Conservation (phyloP, 148 eudicot species). For the Rhododendron henanense region DNA sequence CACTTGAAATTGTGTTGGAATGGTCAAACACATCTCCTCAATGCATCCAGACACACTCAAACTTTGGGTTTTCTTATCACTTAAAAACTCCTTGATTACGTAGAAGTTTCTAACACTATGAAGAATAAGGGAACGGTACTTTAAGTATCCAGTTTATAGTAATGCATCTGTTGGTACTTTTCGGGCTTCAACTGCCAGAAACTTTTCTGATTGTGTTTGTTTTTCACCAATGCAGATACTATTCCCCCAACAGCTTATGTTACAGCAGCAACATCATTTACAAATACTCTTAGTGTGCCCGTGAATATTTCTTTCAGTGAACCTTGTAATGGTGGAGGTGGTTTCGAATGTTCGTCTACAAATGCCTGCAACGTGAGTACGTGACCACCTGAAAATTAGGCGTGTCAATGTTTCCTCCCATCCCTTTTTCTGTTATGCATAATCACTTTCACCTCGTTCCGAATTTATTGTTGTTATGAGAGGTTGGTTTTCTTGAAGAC, state of each 20-base stretch:
- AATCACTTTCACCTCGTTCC: neutral
- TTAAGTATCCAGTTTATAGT: neutral
- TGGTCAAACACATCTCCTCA: neutral
- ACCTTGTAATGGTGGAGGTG: constrained; percentile 75
- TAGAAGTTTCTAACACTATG: neutral
- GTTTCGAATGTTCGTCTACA: constrained; percentile 66
- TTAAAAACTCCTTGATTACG: neutral
- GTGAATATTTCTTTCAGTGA: constrained; percentile 75
- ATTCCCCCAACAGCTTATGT: constrained; percentile 78
- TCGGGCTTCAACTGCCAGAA: neutral
- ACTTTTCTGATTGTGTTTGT: constrained; percentile 8
- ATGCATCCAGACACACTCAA: neutral
- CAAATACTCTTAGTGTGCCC: constrained; percentile 52
- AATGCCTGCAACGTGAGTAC: constrained; percentile 85
- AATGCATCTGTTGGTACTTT: neutral
- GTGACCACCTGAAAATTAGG: constrained; percentile 22
- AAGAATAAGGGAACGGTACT: neutral
- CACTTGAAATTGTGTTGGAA: neutral
- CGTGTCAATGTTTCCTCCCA: neutral
- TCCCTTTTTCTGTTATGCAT: neutral
- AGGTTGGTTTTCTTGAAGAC: neutral
- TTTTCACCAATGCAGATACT: constrained; percentile 53
- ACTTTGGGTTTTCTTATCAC: neutral
- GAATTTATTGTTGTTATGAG: neutral
- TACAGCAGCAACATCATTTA: constrained; percentile 51